Evolutionary conservation across 2,329 filamentous ascomycete genomes (phyloP).

Genomic region (Aspergillus eucalypticola): DNA sequence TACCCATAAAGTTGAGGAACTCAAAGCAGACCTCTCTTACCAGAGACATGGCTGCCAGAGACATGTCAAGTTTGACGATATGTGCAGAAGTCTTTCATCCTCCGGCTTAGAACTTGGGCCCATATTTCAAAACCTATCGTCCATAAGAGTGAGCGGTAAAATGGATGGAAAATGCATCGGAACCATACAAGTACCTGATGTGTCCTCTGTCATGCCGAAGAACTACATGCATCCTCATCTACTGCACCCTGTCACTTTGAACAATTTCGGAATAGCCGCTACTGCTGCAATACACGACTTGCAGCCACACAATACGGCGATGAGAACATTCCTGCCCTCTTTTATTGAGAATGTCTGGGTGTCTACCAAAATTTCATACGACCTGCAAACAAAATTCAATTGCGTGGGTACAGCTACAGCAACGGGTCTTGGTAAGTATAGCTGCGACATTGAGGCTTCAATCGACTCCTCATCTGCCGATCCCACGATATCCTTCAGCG

Average conservation of each 20-base stretch:
- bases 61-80: too few relatives aligned
- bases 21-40: too few relatives aligned
- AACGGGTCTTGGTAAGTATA: not conserved
- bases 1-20: too few relatives aligned
- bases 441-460: not conserved
- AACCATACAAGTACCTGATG: conserved; percentile 31
- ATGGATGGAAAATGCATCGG: conserved; percentile 24
- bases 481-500: not conserved
- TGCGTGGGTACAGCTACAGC: not conserved
- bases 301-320: not conserved
- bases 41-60: too few relatives aligned
- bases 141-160: conserved; percentile 14
- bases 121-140: not conserved
- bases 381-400: not conserved
- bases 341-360: conserved; percentile 1
- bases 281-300: conserved; percentile 29
- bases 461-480: not conserved
- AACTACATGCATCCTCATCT: conserved; percentile 34
- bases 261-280: conserved; percentile 36
- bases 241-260: conserved; percentile 41
- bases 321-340: conserved; percentile 7
- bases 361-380: not conserved
- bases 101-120: too few relatives aligned
- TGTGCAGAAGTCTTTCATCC: too few relatives aligned
- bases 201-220: conserved; percentile 35